Conservation (phyloP, 2,329 filamentous ascomycete species). For the Botryotinia narcissicola region DNA sequence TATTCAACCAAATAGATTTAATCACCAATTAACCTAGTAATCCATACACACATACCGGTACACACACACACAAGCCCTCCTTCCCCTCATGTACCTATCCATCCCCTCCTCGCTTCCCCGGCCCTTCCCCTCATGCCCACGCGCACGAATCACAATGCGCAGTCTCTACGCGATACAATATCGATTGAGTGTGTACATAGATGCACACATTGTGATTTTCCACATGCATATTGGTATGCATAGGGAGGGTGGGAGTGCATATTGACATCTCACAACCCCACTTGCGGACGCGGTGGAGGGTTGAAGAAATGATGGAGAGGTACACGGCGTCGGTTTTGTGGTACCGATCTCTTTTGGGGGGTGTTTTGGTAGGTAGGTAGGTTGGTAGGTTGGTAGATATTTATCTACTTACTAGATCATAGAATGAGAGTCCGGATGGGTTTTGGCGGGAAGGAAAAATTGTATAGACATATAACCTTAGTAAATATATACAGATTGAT, state of each 20-base stretch:
- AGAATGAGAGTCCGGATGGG: background rate
- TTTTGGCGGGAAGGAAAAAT: background rate
- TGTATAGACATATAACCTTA: background rate
- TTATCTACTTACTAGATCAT: background rate
- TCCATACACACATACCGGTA: background rate
- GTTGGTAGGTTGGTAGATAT: background rate
- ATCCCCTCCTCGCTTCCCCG: background rate
- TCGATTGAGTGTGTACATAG: background rate
- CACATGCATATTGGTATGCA: background rate
- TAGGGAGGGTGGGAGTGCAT: background rate
- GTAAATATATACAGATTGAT: background rate
- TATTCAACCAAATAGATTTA: background rate
- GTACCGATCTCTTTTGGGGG: background rate
- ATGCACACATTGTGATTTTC: background rate
- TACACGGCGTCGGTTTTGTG: background rate
- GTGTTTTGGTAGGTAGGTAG: background rate
- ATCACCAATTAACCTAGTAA: too few species aligned
- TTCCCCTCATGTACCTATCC: background rate
- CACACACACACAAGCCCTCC: background rate
- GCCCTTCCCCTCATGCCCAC: background rate
- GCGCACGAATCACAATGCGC: background rate
- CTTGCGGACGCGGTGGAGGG: background rate
- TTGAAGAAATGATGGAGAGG: background rate
- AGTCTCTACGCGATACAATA: background rate
- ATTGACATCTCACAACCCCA: background rate